phyloP scores from a whole-genome alignment of 306 rosid species.

The Medicago ruthenica region DNA sequence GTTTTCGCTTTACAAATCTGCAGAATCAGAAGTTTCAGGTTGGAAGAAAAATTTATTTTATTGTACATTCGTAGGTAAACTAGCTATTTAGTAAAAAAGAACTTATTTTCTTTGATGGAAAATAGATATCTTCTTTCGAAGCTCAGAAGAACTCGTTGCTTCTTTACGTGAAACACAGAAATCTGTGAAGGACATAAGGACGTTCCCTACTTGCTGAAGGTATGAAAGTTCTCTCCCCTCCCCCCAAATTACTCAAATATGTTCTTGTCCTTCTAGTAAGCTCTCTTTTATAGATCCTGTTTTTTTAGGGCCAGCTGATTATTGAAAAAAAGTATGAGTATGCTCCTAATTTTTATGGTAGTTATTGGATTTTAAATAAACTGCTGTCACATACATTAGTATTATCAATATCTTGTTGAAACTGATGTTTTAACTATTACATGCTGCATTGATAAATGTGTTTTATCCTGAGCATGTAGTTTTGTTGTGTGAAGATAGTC shows the following conservation, averaged over 20 bases:
- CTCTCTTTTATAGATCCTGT: too few relatives aligned
- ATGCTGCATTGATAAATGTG: constrained; percentile 10
- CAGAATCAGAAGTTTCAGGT: constrained; percentile 33
- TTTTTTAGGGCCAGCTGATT: background rate
- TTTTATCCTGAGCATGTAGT: background rate
- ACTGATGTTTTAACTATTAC: constrained; percentile 13
- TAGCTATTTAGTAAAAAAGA: constrained; percentile 26
- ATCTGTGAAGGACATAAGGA: constrained; percentile 90
- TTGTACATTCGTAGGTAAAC: constrained; percentile 29
- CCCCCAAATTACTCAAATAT: too few relatives aligned
- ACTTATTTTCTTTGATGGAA: constrained; percentile 55
- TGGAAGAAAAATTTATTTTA: constrained; percentile 23
- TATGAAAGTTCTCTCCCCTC: too few relatives aligned
- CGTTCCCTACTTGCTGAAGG: constrained; percentile 86
- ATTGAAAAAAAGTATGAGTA: constrained; percentile 33
- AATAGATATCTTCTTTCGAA: constrained; percentile 90
- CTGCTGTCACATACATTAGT: constrained; percentile 25
- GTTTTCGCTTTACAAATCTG: constrained; percentile 13
- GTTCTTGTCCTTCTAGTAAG: too few relatives aligned
- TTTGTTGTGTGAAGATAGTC: constrained; percentile 35
- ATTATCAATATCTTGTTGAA: constrained; percentile 31
- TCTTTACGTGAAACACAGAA: constrained; percentile 80
- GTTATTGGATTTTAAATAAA: background rate
- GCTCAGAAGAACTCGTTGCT: constrained; percentile 74
- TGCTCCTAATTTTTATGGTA: constrained; percentile 19